Evolutionary conservation across 352 stramenopile genomes (phyloP), one percentile per base, ranked within the genome.

Genomic region (Pelagophyceae sp.): DNA sequence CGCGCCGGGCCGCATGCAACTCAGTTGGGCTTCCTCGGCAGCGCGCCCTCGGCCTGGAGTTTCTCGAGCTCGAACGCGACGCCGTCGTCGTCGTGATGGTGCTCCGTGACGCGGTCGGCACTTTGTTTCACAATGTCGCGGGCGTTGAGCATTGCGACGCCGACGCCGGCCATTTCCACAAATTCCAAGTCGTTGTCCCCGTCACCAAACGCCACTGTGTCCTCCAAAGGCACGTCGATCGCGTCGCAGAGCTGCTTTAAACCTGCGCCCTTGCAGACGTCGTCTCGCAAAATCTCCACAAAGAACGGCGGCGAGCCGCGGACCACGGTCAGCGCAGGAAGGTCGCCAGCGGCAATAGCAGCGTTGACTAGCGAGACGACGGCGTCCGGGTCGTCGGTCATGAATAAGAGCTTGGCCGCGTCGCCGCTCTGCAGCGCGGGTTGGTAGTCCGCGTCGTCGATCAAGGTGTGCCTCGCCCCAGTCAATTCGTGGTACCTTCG

Each of bases 131-230:
- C 50, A 35, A 31, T 58, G 29, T 81, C 72, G 69, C 85, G 77
- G 6, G 78, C 86, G 82, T 92, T 92, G 29, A 87, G 85, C 85
- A 91, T 90, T 0, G 85, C 86, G 51, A 90, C 72, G 25, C 87
- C 85, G 64, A 81, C 71, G 35, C 87, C 85, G 27, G 83, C 85
- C 37, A 81, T 77, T 75, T 87, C 31, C 0, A 92, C 50, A 64
- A 92, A 87, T 76, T 92, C 86, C 19, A 87, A 61, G 80, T 92
- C 87, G 79, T 92, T 92, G 31, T 87, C 81, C n/a, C 86, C 87
- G 81, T 92, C 87, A 17, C 87, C 87, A 80, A 92, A 90, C 1
- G 87, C 84, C 45, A 90, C 77, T 11, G 83, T 80, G 58, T 87
- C 67, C 33, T 81, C 81, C 27, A 89, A 25, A 33, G 40, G 50